Conservation (phyloP, 2,329 filamentous ascomycete genomes). For the Colletotrichum endophyticum region DNA sequence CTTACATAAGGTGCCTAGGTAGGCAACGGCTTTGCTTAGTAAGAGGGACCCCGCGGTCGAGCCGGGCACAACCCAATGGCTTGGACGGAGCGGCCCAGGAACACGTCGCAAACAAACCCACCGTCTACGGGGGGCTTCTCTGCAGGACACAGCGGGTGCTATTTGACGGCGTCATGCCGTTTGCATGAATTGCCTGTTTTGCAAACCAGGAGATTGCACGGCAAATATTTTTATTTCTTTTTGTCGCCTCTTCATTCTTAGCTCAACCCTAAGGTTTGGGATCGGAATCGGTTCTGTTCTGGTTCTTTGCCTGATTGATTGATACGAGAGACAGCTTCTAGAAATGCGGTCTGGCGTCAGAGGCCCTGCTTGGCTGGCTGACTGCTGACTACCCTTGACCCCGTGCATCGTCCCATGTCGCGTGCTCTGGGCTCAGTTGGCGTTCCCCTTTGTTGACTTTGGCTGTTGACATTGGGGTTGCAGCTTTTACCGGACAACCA, state of each 20-base stretch:
- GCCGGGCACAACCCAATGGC: background rate
- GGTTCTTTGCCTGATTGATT: background rate
- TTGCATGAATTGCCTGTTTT: conserved; percentile 13
- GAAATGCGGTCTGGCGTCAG: conserved; percentile 11
- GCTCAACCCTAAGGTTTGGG: background rate
- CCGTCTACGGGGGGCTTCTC: background rate
- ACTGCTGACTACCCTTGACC: background rate
- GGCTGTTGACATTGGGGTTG: conserved; percentile 8
- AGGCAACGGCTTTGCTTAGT: background rate
- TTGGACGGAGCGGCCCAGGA: conserved; percentile 3
- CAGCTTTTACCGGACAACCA: conserved; percentile 8
- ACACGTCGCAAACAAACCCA: conserved; percentile 6
- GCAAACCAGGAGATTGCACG: background rate
- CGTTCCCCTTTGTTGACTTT: conserved; percentile 15
- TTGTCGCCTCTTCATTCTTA: background rate
- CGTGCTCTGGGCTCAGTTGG: background rate
- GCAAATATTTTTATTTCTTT: background rate
- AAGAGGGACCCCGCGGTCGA: background rate
- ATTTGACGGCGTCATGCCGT: conserved; percentile 9
- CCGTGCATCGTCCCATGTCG: conserved; percentile 20
- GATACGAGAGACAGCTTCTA: background rate
- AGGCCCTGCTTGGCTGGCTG: background rate
- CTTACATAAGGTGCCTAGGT: background rate
- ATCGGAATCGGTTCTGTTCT: background rate
- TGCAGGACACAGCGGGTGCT: background rate